Evolutionary conservation across 2,329 filamentous ascomycete species (phyloP).

Genomic region (Colletotrichum phormii): DNA sequence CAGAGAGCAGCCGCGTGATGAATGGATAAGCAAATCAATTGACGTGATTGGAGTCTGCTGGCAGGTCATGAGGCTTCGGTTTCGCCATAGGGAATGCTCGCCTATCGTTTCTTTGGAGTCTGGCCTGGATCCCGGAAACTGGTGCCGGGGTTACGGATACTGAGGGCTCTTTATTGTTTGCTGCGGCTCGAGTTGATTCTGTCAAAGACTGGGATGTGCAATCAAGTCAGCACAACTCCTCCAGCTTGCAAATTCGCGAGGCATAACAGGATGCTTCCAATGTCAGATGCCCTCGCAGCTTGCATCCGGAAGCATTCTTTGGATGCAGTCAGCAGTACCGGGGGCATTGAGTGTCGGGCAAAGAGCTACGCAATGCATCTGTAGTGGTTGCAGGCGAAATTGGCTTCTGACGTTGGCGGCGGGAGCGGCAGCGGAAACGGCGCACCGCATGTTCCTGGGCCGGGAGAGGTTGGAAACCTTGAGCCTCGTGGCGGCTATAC

Average conservation of each 20-base stretch:
- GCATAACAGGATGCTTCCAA: not conserved
- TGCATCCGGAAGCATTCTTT: not conserved
- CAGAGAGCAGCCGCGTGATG: constrained; percentile 8
- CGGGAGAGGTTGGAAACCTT: constrained; percentile 11
- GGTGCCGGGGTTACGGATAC: not conserved
- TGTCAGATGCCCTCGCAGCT: not conserved
- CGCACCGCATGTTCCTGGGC: constrained; percentile 11
- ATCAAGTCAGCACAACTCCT: not conserved
- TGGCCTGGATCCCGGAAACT: not conserved
- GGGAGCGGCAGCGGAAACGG: not conserved
- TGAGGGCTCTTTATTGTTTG: constrained; percentile 5
- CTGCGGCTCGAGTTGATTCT: constrained; percentile 3
- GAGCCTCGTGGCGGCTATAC: constrained; percentile 16
- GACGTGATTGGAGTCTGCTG: not conserved
- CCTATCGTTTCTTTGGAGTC: not conserved
- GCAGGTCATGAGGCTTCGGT: constrained; percentile 27
- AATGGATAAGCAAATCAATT: constrained; percentile 4
- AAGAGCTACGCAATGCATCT: constrained; percentile 1
- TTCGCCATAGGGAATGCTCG: not conserved
- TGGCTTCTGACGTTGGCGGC: constrained; percentile 10
- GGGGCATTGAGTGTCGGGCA: not conserved
- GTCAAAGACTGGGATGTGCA: not conserved
- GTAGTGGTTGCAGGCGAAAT: not conserved
- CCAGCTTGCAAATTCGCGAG: not conserved
- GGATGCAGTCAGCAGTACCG: not conserved